Evolutionary conservation across 495 filamentous ascomycete genomes (phyloP).

Genomic region (Terfezia claveryi): DNA sequence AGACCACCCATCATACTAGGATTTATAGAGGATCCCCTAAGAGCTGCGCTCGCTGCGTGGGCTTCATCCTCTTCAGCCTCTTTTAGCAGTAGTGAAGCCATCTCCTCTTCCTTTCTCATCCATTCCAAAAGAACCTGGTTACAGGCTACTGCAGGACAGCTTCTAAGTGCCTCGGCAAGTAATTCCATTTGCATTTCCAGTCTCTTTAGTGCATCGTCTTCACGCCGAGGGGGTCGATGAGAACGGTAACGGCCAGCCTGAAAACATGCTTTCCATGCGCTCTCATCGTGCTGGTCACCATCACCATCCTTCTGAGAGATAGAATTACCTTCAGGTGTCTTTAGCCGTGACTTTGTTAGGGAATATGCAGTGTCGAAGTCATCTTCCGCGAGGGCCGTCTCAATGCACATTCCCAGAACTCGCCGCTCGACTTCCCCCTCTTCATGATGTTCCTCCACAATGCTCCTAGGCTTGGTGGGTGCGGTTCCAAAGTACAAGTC

Average conservation of each 20-base stretch:
- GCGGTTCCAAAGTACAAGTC: slow-evolving; percentile 31
- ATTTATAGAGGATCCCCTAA: background rate
- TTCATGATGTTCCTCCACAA: slow-evolving; percentile 3
- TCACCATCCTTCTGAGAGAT: slow-evolving; percentile 27
- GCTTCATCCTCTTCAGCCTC: slow-evolving; percentile 51
- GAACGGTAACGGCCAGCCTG: slow-evolving; percentile 63
- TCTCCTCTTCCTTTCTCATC: slow-evolving; percentile 71
- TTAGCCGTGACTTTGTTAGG: slow-evolving; percentile 52
- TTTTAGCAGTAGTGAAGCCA: slow-evolving; percentile 40
- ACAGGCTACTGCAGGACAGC: slow-evolving; percentile 56
- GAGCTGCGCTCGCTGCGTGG: slow-evolving; percentile 35
- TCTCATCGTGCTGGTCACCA: slow-evolving; percentile 32
- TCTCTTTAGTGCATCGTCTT: slow-evolving; percentile 31
- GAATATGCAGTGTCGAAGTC: slow-evolving; percentile 97
- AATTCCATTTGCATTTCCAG: slow-evolving; percentile 64
- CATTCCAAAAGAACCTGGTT: slow-evolving; percentile 69
- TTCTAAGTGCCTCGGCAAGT: slow-evolving; percentile 57
- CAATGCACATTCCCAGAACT: slow-evolving; percentile 71
- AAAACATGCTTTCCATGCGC: slow-evolving; percentile 65
- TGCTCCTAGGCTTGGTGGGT: slow-evolving; percentile 10
- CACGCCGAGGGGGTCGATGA: slow-evolving; percentile 1
- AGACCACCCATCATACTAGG: background rate
- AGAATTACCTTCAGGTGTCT: slow-evolving; percentile 1
- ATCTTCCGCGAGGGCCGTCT: slow-evolving; percentile 61
- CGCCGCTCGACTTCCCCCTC: slow-evolving; percentile 30